Evolutionary conservation across 306 rosid species (phyloP).

Genomic region (Pyrus bretschneideri): DNA sequence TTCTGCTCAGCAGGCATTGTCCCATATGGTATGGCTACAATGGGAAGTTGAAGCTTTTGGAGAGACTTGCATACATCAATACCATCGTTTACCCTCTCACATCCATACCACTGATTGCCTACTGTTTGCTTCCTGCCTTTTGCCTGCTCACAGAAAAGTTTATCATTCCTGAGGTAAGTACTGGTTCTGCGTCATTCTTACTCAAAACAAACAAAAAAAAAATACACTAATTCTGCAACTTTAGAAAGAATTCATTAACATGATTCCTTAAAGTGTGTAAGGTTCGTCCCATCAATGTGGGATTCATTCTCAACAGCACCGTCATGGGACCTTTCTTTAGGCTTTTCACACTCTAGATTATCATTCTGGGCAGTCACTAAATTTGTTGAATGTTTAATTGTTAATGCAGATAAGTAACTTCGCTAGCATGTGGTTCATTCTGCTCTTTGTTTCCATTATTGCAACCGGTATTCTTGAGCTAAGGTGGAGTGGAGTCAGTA

Average conservation of each 20-base stretch:
- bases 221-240: neutral
- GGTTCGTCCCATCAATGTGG: no score
- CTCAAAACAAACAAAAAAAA: neutral
- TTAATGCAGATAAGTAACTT: constrained; percentile 86
- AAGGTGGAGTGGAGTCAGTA: constrained; percentile 98
- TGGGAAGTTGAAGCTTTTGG: constrained; percentile 66
- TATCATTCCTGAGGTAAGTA: constrained; percentile 88
- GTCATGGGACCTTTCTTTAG: neutral
- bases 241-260: neutral
- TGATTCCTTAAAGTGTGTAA: neutral
- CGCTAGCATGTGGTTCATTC: constrained; percentile 98
- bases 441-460: constrained; percentile 81
- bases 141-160: constrained; percentile 93
- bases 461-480: constrained; percentile 95
- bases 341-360: neutral
- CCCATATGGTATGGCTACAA: constrained; percentile 99
- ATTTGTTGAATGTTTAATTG: neutral
- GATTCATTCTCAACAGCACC: neutral
- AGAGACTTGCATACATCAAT: constrained; percentile 89
- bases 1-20: constrained; percentile 96
- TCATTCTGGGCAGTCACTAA: constrained; percentile 7
- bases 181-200: constrained; percentile 2
- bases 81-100: constrained; percentile 94
- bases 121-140: constrained; percentile 90
- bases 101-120: constrained; percentile 80